A percentile compares a stretch with the other conserved stretches of the same genome.
phyloP scores from a whole-genome alignment of 139 green algal genomes.

The Chara braunii region DNA sequence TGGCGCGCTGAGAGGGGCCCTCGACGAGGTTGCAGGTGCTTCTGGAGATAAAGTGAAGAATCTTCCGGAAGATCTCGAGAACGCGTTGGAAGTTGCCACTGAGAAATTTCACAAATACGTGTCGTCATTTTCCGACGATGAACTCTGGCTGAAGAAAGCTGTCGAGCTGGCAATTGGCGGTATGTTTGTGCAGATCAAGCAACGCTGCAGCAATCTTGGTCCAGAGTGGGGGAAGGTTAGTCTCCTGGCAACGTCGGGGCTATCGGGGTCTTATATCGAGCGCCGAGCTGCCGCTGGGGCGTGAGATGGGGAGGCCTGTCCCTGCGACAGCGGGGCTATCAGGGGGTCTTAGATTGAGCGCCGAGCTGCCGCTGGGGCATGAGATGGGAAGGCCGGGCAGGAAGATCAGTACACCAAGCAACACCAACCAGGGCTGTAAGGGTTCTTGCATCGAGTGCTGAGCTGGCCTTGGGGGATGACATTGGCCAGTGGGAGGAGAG shows the following conservation, averaged over 20 bases:
- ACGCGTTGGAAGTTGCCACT: neutral
- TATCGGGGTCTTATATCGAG: slow-evolving; percentile 38
- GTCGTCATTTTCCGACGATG: slow-evolving; percentile 3
- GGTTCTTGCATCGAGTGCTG: slow-evolving; percentile 34
- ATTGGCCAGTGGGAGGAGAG: no score
- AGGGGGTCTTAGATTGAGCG: slow-evolving; percentile 35
- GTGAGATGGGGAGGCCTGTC: no score
- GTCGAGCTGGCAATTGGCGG: slow-evolving; percentile 28
- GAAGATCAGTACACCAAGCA: no score
- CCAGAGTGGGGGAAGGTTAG: slow-evolving; percentile 29
- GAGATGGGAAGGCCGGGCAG: no score
- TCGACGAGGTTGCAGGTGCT: no score
- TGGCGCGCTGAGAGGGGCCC: slow-evolving; percentile 11
- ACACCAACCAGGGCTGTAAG: slow-evolving; percentile 17
- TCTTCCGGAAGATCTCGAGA: slow-evolving; percentile 4
- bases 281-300: no score
- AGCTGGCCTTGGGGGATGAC: no score
- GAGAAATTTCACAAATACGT: slow-evolving; percentile 19
- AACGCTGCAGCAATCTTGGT: slow-evolving; percentile 20
- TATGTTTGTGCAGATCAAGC: slow-evolving; percentile 17
- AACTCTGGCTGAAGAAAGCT: slow-evolving; percentile 34
- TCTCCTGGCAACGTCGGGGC: slow-evolving; percentile 31
- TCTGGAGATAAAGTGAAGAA: no score
- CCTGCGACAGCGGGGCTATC: slow-evolving; percentile 29
- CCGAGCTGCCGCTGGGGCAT: no score